Base-by-base conservation (phyloP, 73 alveolate species). In the Paraurostyla sp. region DNA sequence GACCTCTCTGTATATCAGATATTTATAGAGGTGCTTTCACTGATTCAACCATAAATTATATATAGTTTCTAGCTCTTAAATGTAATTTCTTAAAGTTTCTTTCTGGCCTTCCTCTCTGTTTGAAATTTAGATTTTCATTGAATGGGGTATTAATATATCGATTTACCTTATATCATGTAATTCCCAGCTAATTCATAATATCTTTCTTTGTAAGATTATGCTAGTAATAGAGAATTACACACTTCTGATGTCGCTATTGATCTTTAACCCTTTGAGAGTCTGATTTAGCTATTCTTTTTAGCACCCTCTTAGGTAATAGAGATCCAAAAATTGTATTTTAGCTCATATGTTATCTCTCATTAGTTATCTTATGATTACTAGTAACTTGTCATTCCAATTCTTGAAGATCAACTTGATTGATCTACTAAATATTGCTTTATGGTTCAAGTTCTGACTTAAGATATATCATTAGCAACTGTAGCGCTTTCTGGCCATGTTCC, bases 61-160 rank as follows among this genome's bases (percentile, higher is more conserved):
- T 60, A 60, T 60, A 50, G 40, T 16, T 27, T 23, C 78, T 60
- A 3, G 78, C 78, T 27, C 78, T 60, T 60, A 13, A 2, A 60
- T 60, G 78, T 29, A 60, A 20, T 23, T 30, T 60, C 50, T 60
- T 60, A 29, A 9, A 60, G 22, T 60, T 60, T 7, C 25, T 60
- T 45, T 60, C 32, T 11, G 23, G 50, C 7, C 25, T 6, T 6
- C 20, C 32, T 18, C 7, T 30, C 7, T 7, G 9, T 27, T 27
- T 23, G 45, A 9, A 27, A 18, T 3, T 50, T 60, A 60, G 9
- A 33, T 3, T 60, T 30, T 6, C n/a, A n/a, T 13, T 4, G 9
- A 27, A 9, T 25, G 78, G 78, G 13, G 13, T 16, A 20, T 27
- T 27, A 2, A 60, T 9, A 25, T 13, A 60, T 30, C 25, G 22